phyloP scores from a whole-genome alignment of 208 protist species.

The Entamoeba histolytica region DNA sequence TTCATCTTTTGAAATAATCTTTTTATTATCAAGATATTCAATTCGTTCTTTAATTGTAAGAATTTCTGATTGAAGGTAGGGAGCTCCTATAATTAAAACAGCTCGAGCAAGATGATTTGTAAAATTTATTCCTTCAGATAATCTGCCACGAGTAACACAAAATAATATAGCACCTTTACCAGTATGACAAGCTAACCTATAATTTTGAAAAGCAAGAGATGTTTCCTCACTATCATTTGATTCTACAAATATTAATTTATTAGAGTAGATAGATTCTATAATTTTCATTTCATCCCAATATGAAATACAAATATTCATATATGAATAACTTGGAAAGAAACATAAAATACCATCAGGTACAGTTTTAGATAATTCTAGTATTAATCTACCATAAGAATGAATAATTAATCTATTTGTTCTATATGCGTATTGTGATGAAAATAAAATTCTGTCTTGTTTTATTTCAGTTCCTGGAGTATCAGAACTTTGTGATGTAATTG shows the following conservation, averaged over 20 bases:
- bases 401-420: no score
- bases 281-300: no score
- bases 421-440: no score
- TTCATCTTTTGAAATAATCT: not conserved
- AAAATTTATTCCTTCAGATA: constrained; percentile 24
- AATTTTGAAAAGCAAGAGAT: not conserved
- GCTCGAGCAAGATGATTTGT: not conserved
- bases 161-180: constrained; percentile 12
- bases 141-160: not conserved
- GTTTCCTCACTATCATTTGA: not conserved
- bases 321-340: constrained; percentile 1
- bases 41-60: not conserved
- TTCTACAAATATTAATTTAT: not conserved
- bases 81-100: constrained; percentile 19
- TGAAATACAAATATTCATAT: not conserved
- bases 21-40: constrained; percentile 8
- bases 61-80: not conserved
- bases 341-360: not conserved
- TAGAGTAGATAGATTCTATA: not conserved
- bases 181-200: not conserved
- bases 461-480: no score
- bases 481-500: no score
- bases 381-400: no score
- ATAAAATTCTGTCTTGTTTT: no score
- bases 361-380: no score